Evolutionary conservation across 768 basidiomycete genomes (phyloP).

Genomic region (Pisolithus orientalis): DNA sequence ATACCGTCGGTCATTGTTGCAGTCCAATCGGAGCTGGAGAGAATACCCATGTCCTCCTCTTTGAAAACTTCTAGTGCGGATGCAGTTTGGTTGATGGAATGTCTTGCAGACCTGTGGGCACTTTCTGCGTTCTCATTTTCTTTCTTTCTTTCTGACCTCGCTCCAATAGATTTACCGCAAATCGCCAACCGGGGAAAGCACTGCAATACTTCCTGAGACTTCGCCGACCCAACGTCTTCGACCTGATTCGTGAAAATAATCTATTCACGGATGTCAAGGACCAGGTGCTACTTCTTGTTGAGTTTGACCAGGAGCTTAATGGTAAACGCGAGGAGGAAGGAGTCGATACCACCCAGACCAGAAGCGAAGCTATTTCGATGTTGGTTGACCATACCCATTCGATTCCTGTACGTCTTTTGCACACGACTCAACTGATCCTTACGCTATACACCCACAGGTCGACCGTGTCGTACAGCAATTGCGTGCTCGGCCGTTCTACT

Average conservation of each 20-base stretch:
- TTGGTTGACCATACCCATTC: conserved; percentile 94
- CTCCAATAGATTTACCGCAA: conserved; percentile 61
- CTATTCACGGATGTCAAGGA: conserved; percentile 94
- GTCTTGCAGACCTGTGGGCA: conserved; percentile 80
- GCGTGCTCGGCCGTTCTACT: conserved; percentile 63
- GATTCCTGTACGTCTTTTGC: conserved; percentile 64
- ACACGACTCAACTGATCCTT: neutral
- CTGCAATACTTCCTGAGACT: conserved; percentile 85
- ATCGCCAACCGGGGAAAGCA: conserved; percentile 92
- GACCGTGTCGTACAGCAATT: conserved; percentile 86
- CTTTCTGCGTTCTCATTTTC: neutral
- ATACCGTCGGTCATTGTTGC: conserved; percentile 84
- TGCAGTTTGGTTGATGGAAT: conserved; percentile 79
- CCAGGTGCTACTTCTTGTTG: conserved; percentile 85
- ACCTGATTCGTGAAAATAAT: conserved; percentile 89
- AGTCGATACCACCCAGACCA: conserved; percentile 31
- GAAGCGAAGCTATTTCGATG: conserved; percentile 77
- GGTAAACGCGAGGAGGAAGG: conserved; percentile 45
- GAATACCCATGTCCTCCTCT: conserved; percentile 44
- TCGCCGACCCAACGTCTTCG: conserved; percentile 84
- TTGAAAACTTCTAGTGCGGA: conserved; percentile 38
- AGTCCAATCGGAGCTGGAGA: conserved; percentile 76
- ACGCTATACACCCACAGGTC: conserved; percentile 46
- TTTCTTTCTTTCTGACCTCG: neutral
- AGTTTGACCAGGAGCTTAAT: conserved; percentile 88